phyloP scores from a whole-genome alignment of 2,329 filamentous ascomycete species.

The Hirsutella rhossiliensis region DNA sequence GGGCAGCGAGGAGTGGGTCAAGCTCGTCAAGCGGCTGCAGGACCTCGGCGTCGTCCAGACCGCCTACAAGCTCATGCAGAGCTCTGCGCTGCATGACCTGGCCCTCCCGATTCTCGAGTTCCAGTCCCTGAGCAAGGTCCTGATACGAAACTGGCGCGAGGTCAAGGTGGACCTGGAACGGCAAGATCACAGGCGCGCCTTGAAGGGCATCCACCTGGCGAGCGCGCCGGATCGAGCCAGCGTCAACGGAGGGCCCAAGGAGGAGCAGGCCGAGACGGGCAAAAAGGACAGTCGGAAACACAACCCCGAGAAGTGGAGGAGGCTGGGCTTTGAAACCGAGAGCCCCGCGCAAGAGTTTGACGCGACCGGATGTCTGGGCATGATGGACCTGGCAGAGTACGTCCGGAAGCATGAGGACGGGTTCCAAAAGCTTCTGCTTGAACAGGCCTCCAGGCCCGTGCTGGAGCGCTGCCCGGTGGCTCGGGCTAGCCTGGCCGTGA shows the following conservation, averaged over 20 bases:
- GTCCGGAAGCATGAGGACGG: conserved; percentile 83
- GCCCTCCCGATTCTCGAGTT: conserved; percentile 88
- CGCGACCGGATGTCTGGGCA: conserved; percentile 74
- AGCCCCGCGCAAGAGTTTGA: conserved; percentile 80
- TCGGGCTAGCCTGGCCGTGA: conserved; percentile 74
- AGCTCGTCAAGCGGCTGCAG: conserved; percentile 86
- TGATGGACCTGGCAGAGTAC: conserved; percentile 96
- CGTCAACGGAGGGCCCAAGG: conserved; percentile 23
- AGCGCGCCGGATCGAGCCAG: conserved; percentile 54
- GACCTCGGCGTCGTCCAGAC: conserved; percentile 88
- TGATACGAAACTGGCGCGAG: conserved; percentile 80
- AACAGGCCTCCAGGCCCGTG: conserved; percentile 65
- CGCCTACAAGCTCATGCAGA: conserved; percentile 89
- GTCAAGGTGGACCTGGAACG: conserved; percentile 75
- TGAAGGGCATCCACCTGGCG: conserved; percentile 76
- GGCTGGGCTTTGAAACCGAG: conserved; percentile 84
- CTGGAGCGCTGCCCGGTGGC: conserved; percentile 77
- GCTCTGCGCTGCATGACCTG: conserved; percentile 79
- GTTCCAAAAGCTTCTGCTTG: conserved; percentile 83
- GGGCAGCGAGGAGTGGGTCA: conserved; percentile 69
- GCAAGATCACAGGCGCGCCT: conserved; percentile 73
- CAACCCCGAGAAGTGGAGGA: conserved; percentile 84
- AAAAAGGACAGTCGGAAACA: conserved; percentile 44
- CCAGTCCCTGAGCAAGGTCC: conserved; percentile 77
- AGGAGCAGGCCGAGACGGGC: conserved; percentile 20